A percentile compares a stretch with the other conserved stretches of the same genome.
phyloP scores from a whole-genome alignment of 2,329 filamentous ascomycete genomes.

The Colletotrichum sp. region DNA sequence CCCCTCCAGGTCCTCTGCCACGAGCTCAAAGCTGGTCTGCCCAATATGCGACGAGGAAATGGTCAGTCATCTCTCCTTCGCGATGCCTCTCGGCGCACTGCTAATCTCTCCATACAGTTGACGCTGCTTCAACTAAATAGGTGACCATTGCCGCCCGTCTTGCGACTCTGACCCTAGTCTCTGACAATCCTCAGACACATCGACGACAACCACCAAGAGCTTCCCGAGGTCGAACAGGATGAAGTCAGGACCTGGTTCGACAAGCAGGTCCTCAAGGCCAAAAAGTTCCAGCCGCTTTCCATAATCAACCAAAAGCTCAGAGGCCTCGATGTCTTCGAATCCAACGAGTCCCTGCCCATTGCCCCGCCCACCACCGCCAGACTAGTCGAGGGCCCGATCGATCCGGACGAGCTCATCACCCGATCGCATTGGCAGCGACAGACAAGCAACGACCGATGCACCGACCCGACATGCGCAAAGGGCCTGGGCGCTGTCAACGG shows the following conservation, averaged over 20 bases:
- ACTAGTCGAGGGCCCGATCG: conserved; percentile 53
- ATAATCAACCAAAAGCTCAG: conserved; percentile 93
- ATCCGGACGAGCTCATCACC: conserved; percentile 91
- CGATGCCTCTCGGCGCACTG: not conserved
- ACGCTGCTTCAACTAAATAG: conserved; percentile 92
- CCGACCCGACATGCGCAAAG: conserved; percentile 86
- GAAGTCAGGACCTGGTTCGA: conserved; percentile 98
- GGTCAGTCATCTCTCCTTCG: conserved; percentile 57
- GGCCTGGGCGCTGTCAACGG: conserved; percentile 80
- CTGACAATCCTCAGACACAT: conserved; percentile 54
- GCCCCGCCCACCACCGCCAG: conserved; percentile 37
- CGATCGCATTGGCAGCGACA: conserved; percentile 87
- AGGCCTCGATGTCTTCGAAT: conserved; percentile 91
- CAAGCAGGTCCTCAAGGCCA: conserved; percentile 91
- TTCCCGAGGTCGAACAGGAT: conserved; percentile 87
- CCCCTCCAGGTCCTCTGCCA: conserved; percentile 58
- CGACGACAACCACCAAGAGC: conserved; percentile 88
- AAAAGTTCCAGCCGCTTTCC: conserved; percentile 89
- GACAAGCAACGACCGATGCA: conserved; percentile 77
- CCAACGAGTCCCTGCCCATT: conserved; percentile 71
- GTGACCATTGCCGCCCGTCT: conserved; percentile 35
- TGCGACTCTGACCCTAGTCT: conserved; percentile 2
- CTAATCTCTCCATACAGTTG: conserved; percentile 60
- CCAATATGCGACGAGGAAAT: conserved; percentile 99
- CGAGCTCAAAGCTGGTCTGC: conserved; percentile 78